Evolutionary conservation across 2,329 filamentous ascomycete genomes (phyloP).

Genomic region (Paecilomyces dactylethromorphus): DNA sequence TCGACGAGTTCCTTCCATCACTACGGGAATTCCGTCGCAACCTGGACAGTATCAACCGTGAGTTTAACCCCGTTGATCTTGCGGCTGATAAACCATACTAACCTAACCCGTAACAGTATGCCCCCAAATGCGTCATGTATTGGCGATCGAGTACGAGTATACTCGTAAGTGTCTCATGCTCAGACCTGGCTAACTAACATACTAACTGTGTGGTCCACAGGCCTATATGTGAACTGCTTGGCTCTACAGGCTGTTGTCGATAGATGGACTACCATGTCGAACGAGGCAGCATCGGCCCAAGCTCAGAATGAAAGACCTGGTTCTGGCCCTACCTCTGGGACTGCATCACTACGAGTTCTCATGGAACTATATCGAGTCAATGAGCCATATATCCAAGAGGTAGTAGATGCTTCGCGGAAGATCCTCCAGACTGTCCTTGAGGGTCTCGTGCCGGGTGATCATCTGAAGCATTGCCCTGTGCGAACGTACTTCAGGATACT

Average conservation of each 20-base stretch:
- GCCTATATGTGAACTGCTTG: slow-evolving; percentile 83
- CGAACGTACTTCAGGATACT: slow-evolving; percentile 60
- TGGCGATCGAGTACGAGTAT: slow-evolving; percentile 93
- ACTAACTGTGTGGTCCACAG: slow-evolving; percentile 12
- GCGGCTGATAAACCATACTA: neutral
- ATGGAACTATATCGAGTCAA: slow-evolving; percentile 51
- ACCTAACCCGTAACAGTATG: slow-evolving; percentile 35
- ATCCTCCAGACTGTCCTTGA: slow-evolving; percentile 56
- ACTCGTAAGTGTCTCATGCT: slow-evolving; percentile 53
- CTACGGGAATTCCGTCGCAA: slow-evolving; percentile 72
- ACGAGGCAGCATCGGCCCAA: slow-evolving; percentile 26
- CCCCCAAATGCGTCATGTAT: slow-evolving; percentile 61
- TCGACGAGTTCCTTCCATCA: slow-evolving; percentile 75
- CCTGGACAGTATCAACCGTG: slow-evolving; percentile 66
- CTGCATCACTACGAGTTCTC: slow-evolving; percentile 30
- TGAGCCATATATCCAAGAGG: slow-evolving; percentile 55
- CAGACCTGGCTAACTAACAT: neutral
- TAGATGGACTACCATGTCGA: slow-evolving; percentile 69
- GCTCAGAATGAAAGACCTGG: slow-evolving; percentile 19
- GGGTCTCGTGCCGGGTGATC: slow-evolving; percentile 51
- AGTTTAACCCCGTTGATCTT: slow-evolving; percentile 9
- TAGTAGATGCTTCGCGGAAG: slow-evolving; percentile 55
- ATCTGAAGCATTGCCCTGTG: slow-evolving; percentile 56
- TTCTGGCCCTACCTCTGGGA: slow-evolving; percentile 21
- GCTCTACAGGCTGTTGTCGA: slow-evolving; percentile 93